Conservation (phyloP, 495 filamentous ascomycete genomes). For the Lasiosphaeriaceae sp. region DNA sequence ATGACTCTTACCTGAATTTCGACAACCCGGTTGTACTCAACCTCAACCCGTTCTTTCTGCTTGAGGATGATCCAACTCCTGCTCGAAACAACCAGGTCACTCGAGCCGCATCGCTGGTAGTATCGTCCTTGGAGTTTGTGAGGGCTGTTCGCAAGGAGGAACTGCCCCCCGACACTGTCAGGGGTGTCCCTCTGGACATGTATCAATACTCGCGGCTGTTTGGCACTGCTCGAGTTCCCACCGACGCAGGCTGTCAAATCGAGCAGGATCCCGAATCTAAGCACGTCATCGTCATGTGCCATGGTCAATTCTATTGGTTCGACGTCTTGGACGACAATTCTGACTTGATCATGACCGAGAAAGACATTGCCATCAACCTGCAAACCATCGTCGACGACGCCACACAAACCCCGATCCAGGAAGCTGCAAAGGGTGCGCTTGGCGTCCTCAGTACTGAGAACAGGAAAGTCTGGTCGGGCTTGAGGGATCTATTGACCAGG, state of each 20-base stretch:
- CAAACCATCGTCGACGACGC: constrained; percentile 92
- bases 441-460: constrained; percentile 96
- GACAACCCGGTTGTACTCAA: constrained; percentile 98
- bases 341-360: constrained; percentile 96
- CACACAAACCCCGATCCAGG: constrained; percentile 79
- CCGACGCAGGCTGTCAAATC: constrained; percentile 93
- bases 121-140: constrained; percentile 89
- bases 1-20: constrained; percentile 96
- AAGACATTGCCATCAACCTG: constrained; percentile 86
- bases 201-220: constrained; percentile 96
- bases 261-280: constrained; percentile 84
- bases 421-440: constrained; percentile 88
- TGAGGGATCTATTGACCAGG: constrained; percentile 83
- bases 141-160: constrained; percentile 91
- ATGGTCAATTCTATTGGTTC: constrained; percentile 99
- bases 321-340: constrained; percentile 93
- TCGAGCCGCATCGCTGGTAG: constrained; percentile 83
- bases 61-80: constrained; percentile 96
- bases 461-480: constrained; percentile 87
- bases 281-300: constrained; percentile 91
- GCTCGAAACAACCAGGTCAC: constrained; percentile 95
- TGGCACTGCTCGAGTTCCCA: constrained; percentile 90
- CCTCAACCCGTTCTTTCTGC: constrained; percentile 94
- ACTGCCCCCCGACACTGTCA: constrained; percentile 81
- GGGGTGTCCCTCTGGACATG: constrained; percentile 86